Base-by-base conservation (phyloP, 352 stramenopile species). In the Pythium coloratum region DNA sequence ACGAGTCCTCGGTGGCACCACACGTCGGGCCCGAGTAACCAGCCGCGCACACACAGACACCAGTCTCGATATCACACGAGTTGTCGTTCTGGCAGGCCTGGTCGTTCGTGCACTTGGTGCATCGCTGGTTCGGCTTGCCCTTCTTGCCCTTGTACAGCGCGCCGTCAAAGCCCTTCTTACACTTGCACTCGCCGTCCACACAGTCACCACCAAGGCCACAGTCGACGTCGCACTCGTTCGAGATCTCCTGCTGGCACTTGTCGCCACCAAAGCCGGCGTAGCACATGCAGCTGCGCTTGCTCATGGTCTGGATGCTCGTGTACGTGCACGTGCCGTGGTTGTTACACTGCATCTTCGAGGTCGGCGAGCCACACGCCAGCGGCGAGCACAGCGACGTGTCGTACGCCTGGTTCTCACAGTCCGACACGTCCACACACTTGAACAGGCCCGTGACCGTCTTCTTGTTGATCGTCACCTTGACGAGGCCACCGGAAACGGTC, bases 381-480 rank as follows among this genome's bases (percentile, higher is more conserved):
- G 76, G 70, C 12, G 64, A 40, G 58, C 76, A 84, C 24, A 66
- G 76, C 24, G 59, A 66, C 24, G 74, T 12, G 60, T 84, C 74
- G 36, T 66, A 72, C 2, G 76, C 76, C 60, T 82, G 49, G 38
- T 78, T 75, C 26, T 62, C 74, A 64, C 76, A 84, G 56, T 84
- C 76, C 16, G 71, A 78, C 20, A 81, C 42, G 20, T 81, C 74
- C n/a, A 79, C 69, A 32, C 76, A 84, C 47, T 61, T 69, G 51
- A 76, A 78, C 32, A 88, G 59, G 1, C 86, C 86, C 2, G 60
- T 84, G 33, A 94, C 75, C 26, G 66, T 72, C 40, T 76, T 70
- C 55, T 81, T 88, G 46, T 61, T 63, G 64, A 94, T 80, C 28
- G 68, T 85, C 47, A 87, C 77, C 34, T 80, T 85, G 30, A 75